phyloP scores from a whole-genome alignment of 352 stramenopile genomes.

The Phytophthora sp. region DNA sequence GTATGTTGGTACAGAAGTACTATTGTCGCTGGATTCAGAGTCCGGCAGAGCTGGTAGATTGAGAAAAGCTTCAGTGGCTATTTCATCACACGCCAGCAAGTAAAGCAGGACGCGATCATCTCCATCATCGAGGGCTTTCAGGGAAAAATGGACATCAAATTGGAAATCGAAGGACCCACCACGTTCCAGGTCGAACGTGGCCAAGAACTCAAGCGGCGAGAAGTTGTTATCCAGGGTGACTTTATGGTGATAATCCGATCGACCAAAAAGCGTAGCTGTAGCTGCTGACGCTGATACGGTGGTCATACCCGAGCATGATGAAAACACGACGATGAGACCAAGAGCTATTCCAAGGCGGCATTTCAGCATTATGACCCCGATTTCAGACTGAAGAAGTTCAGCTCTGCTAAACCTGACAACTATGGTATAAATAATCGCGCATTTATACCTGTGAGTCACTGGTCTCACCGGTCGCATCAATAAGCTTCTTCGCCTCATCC shows the following conservation, averaged over 20 bases:
- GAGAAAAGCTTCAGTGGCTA: constrained; percentile 16
- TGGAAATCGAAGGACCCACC: constrained; percentile 29
- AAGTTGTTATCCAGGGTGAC: constrained; percentile 21
- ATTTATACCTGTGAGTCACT: too few species aligned
- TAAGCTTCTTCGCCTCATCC: too few species aligned
- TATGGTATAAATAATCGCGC: constrained; percentile 5
- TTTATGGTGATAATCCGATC: constrained; percentile 18
- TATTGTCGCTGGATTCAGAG: neutral
- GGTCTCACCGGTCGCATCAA: too few species aligned
- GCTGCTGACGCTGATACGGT: constrained; percentile 4
- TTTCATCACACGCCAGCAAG: constrained; percentile 52
- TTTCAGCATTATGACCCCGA: constrained; percentile 2
- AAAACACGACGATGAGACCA: neutral
- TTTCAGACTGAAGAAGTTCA: neutral
- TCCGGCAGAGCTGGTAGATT: constrained; percentile 9
- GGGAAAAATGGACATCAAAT: constrained; percentile 39
- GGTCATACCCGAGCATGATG: neutral
- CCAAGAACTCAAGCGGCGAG: constrained; percentile 29
- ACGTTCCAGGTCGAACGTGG: constrained; percentile 38
- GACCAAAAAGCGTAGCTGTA: constrained; percentile 15
- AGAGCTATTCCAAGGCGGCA: neutral
- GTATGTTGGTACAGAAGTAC: constrained; percentile 21
- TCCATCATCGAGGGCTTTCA: constrained; percentile 32
- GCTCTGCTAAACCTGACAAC: neutral
- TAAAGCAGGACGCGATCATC: constrained; percentile 54